Evolutionary conservation across 306 rosid species (phyloP), one percentile per base, ranked within the genome.

Genomic region (Cicer chorassanicum): DNA sequence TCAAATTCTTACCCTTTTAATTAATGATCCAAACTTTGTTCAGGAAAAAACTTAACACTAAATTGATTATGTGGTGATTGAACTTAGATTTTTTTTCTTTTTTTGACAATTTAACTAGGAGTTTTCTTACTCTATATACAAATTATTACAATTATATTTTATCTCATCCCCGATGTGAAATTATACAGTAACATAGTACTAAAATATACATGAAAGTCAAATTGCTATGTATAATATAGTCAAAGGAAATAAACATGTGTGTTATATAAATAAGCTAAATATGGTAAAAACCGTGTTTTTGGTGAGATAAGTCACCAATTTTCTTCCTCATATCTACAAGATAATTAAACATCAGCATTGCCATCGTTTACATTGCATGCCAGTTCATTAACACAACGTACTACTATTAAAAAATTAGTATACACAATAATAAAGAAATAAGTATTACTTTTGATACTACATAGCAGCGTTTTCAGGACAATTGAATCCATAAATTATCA

Each of bases 221-320:
- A 57, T 57, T 50, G 44, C 24, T 59, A 59, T 40, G 42, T 64
- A 24, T 24, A 24, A 24, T 24, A 12, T 55, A 75, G 80, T 78
- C 75, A 74, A 79, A 79, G 43, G 48, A 65, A 67, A 84, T 24
- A 59, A 79, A 65, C 48, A 19, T n/a, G 43, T 36, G 70, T 40
- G 65, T 67, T 64, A 80, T 51, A 73, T 51, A 67, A 64, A 72
- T 36, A 75, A 73, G 39, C 48, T 72, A 77, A 68, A 59, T 46
- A 68, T 36, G 74, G 80, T 76, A 60, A 73, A 86, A 89, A 86
- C 85, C 95, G 95, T 77, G 94, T 92, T 83, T 87, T 75, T 79
- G 91, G 94, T 87, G 64, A 72, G 80, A 79, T 76, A 65, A 82
- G 85, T 38, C 57, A 41, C 83, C 82, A 75, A 76, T 42, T 78